Evolutionary conservation across 768 basidiomycete genomes (phyloP).

Genomic region (Tricholoma hemisulphureum): DNA sequence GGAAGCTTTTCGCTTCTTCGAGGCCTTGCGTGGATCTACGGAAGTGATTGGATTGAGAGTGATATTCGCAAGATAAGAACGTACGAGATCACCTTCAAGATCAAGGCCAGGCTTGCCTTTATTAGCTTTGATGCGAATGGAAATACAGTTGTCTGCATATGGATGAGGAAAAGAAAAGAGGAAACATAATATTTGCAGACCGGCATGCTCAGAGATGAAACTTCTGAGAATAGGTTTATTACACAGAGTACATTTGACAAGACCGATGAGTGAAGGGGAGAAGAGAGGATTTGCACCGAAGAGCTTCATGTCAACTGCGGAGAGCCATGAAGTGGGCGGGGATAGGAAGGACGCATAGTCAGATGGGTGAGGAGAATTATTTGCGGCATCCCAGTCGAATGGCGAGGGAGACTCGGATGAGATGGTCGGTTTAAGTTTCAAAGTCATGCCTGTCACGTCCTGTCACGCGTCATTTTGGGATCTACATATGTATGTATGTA

Average conservation of each 20-base stretch:
- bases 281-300: constrained; percentile 78
- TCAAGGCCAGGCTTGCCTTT: constrained; percentile 58
- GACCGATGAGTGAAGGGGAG: constrained; percentile 55
- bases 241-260: constrained; percentile 80
- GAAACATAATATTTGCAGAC: constrained; percentile 37
- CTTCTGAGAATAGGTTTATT: constrained; percentile 77
- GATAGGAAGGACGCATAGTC: constrained; percentile 51
- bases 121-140: constrained; percentile 55
- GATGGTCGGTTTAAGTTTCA: constrained; percentile 44
- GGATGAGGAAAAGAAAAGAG: neutral
- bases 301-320: constrained; percentile 83
- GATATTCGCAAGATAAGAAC: constrained; percentile 6
- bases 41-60: constrained; percentile 8
- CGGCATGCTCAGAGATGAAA: constrained; percentile 70
- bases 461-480: too few species aligned
- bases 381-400: constrained; percentile 61
- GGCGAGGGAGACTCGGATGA: constrained; percentile 38
- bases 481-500: too few species aligned
- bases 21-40: constrained; percentile 44
- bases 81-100: constrained; percentile 28
- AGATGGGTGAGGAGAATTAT: constrained; percentile 35
- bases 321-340: constrained; percentile 83
- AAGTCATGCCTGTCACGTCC: constrained; percentile 31
- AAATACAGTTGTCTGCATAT: constrained; percentile 56
- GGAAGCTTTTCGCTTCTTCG: constrained; percentile 83